These are phyloP conservation scores for Pythium vanterpoolii DNA, from an alignment of 352 stramenopile species.

Conservation along the genomic window DNA sequence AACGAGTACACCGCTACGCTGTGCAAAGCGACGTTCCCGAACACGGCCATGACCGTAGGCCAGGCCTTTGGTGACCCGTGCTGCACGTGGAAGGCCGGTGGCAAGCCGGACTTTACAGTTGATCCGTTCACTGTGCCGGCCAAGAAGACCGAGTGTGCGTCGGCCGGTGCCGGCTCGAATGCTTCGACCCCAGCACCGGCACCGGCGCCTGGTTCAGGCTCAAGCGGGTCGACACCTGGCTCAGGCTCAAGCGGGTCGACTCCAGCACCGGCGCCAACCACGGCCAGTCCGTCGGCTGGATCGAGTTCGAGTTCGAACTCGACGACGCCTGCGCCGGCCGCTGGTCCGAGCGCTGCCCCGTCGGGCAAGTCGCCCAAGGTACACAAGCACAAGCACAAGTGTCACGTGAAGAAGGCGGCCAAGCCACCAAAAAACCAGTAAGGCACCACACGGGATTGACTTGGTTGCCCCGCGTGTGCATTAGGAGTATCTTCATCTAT, in stretches of 20 bases:
- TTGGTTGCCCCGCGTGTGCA: too few relatives aligned
- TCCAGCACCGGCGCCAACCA: neutral
- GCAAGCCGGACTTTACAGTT: neutral
- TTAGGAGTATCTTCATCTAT: too few relatives aligned
- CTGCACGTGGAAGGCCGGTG: slow-evolving; percentile 36
- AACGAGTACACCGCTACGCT: slow-evolving; percentile 28
- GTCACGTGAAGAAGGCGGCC: too few relatives aligned
- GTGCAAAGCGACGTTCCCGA: slow-evolving; percentile 35
- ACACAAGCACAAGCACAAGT: too few relatives aligned
- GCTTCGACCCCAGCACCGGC: neutral
- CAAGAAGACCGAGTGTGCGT: slow-evolving; percentile 3
- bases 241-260: neutral
- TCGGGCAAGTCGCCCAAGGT: too few relatives aligned
- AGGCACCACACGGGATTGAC: too few relatives aligned
- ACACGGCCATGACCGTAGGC: slow-evolving; percentile 38
- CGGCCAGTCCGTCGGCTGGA: neutral
- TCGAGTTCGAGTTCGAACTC: slow-evolving; percentile 28
- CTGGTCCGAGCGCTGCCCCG: too few relatives aligned
- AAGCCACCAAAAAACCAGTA: too few relatives aligned
- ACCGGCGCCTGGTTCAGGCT: too few relatives aligned
- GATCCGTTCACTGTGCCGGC: neutral
- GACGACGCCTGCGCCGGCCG: neutral
- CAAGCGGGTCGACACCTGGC: neutral
- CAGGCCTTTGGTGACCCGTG: slow-evolving; percentile 51
- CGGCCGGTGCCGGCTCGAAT: neutral